These are phyloP conservation scores for Naegleria lovaniensis DNA, from an alignment of 208 protist genomes.

Conservation along the genomic window DNA sequence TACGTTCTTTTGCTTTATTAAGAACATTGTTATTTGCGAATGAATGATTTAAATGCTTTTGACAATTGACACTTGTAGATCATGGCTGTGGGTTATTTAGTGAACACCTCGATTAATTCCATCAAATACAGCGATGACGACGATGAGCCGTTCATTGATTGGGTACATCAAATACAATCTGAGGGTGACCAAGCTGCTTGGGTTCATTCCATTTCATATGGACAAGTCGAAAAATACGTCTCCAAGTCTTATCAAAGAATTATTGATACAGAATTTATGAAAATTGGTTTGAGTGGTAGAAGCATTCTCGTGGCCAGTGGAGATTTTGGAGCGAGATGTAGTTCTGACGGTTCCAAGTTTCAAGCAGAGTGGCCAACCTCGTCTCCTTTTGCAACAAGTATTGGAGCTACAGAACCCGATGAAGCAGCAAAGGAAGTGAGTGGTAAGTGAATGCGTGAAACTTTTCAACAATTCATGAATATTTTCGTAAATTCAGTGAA, in stretches of 20 bases:
- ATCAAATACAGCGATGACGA: neutral
- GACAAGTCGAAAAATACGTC: neutral
- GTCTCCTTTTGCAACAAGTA: slow-evolving; percentile 26
- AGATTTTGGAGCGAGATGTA: slow-evolving; percentile 6
- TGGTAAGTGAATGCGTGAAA: too few species aligned
- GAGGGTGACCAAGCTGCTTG: neutral
- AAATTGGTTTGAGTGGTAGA: neutral
- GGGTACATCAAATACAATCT: neutral
- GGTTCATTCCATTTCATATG: slow-evolving; percentile 4
- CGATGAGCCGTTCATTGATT: neutral
- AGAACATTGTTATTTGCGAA: too few species aligned
- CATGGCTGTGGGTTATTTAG: neutral
- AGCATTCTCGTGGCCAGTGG: neutral
- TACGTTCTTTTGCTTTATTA: neutral
- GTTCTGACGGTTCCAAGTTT: neutral
- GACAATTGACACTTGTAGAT: neutral
- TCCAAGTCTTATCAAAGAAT: neutral
- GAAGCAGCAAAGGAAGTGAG: neutral
- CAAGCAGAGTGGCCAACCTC: slow-evolving; percentile 8
- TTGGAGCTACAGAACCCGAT: slow-evolving; percentile 28
- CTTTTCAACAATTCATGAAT: neutral
- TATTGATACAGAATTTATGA: neutral
- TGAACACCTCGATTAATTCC: neutral
- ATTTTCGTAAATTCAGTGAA: neutral
- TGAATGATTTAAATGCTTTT: too few species aligned